phyloP scores from a whole-genome alignment of 2,329 filamentous ascomycete genomes.

The Septoria petroselini region DNA sequence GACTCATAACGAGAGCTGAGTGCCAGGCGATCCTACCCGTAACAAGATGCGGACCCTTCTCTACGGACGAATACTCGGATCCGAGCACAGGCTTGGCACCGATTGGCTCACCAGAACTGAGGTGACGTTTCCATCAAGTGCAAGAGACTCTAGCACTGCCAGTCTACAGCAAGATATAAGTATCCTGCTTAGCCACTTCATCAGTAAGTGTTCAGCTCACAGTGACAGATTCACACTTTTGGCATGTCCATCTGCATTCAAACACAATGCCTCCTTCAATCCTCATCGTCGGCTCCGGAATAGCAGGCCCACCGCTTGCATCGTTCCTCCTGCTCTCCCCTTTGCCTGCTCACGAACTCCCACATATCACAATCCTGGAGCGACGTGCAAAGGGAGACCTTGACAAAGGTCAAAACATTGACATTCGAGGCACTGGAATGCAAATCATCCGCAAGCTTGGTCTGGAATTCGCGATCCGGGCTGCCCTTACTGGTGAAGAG shows the following conservation, averaged over 20 bases:
- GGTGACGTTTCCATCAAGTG: slow-evolving; percentile 2
- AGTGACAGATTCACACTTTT: no score
- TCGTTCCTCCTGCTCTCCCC: slow-evolving; percentile 30
- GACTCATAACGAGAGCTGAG: no score
- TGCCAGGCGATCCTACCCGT: no score
- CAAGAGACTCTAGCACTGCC: background rate
- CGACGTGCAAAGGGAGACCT: slow-evolving; percentile 21
- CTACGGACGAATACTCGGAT: slow-evolving; percentile 3
- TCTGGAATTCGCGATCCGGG: slow-evolving; percentile 30
- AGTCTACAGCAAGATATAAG: background rate
- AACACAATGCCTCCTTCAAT: slow-evolving; percentile 22
- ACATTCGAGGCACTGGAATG: slow-evolving; percentile 34
- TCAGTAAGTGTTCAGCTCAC: background rate
- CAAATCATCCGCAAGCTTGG: slow-evolving; percentile 34
- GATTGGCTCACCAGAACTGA: slow-evolving; percentile 6
- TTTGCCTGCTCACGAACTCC: slow-evolving; percentile 15
- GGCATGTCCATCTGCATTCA: no score
- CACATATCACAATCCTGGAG: slow-evolving; percentile 35
- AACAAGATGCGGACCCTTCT: background rate
- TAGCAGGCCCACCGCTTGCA: slow-evolving; percentile 34
- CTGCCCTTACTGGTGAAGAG: slow-evolving; percentile 30
- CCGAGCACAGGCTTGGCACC: slow-evolving; percentile 10
- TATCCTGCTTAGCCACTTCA: no score
- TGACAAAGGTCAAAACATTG: slow-evolving; percentile 36
- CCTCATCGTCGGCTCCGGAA: slow-evolving; percentile 33